Evolutionary conservation across 1,284 basidiomycete genomes (phyloP).

Genomic region (Pseudozyma hubeiensis): DNA sequence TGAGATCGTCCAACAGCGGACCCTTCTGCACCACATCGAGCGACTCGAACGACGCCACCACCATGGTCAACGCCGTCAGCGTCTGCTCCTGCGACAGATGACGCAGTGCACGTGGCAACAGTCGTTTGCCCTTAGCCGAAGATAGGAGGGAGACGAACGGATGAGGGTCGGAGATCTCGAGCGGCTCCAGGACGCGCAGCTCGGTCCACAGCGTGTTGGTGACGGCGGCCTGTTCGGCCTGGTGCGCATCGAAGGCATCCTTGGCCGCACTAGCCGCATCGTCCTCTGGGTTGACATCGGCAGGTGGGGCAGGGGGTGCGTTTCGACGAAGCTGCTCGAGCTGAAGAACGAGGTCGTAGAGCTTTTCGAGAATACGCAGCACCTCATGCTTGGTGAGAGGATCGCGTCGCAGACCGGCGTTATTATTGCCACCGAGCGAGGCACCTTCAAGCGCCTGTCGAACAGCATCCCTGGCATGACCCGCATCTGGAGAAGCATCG

Average conservation of each 20-base stretch:
- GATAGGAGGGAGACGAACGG: constrained; percentile 93
- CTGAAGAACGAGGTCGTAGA: constrained; percentile 86
- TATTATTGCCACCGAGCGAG: constrained; percentile 70
- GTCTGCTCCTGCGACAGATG: constrained; percentile 83
- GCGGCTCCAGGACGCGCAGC: constrained; percentile 85
- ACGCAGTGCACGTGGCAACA: constrained; percentile 89
- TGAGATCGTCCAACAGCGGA: constrained; percentile 34
- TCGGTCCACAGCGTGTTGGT: constrained; percentile 77
- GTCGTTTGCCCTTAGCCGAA: constrained; percentile 90
- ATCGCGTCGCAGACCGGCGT: constrained; percentile 69
- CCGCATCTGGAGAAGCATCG: constrained; percentile 31
- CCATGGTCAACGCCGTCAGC: constrained; percentile 86
- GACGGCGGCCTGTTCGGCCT: constrained; percentile 49
- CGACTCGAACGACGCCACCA: constrained; percentile 92
- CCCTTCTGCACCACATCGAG: constrained; percentile 74
- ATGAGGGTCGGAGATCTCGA: constrained; percentile 95
- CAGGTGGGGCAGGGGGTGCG: constrained; percentile 73
- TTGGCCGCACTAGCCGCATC: constrained; percentile 28
- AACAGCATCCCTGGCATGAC: constrained; percentile 57
- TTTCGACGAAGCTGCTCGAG: constrained; percentile 88
- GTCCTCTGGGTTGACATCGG: constrained; percentile 69
- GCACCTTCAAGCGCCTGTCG: constrained; percentile 61
- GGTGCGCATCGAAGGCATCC: constrained; percentile 33
- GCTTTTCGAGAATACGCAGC: constrained; percentile 81
- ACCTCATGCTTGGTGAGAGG: constrained; percentile 82